Conservation (phyloP, 768 basidiomycete genomes). For the Lactarius deliciosus region DNA sequence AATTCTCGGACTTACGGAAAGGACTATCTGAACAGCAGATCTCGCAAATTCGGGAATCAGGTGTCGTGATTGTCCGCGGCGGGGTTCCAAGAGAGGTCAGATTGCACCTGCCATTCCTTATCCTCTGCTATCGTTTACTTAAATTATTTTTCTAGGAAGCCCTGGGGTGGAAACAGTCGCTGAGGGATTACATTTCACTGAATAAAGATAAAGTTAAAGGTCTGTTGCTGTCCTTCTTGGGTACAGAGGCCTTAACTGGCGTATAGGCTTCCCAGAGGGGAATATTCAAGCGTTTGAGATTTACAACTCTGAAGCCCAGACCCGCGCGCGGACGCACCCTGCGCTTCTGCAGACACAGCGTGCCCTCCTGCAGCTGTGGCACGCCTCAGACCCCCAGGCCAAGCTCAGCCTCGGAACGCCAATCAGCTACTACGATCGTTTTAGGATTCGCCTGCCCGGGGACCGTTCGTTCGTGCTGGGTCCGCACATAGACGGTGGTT, state of each 20-base stretch:
- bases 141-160: constrained; percentile 47
- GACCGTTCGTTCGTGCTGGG: constrained; percentile 66
- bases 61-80: constrained; percentile 56
- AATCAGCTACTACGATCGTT: constrained; percentile 74
- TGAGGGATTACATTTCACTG: constrained; percentile 52
- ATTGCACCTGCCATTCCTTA: constrained; percentile 19
- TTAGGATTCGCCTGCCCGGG: constrained; percentile 71
- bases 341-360: constrained; percentile 56
- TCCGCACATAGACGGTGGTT: constrained; percentile 61
- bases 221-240: constrained; percentile 28
- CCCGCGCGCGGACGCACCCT: constrained; percentile 66
- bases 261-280: constrained; percentile 60
- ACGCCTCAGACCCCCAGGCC: constrained; percentile 45
- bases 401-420: constrained; percentile 53
- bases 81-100: constrained; percentile 54
- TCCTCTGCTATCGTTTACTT: not conserved
- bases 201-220: constrained; percentile 53
- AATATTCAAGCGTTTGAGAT: constrained; percentile 74
- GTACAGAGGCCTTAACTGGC: not conserved
- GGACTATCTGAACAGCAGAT: constrained; percentile 50
- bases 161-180: constrained; percentile 53
- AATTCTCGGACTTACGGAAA: constrained; percentile 43
- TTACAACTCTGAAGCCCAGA: constrained; percentile 66
- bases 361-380: constrained; percentile 59
- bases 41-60: constrained; percentile 48